A percentile compares a stretch with the other conserved stretches of the same genome.
Conservation (phyloP, 345 rosid species). For the Moricandia arvensis region DNA sequence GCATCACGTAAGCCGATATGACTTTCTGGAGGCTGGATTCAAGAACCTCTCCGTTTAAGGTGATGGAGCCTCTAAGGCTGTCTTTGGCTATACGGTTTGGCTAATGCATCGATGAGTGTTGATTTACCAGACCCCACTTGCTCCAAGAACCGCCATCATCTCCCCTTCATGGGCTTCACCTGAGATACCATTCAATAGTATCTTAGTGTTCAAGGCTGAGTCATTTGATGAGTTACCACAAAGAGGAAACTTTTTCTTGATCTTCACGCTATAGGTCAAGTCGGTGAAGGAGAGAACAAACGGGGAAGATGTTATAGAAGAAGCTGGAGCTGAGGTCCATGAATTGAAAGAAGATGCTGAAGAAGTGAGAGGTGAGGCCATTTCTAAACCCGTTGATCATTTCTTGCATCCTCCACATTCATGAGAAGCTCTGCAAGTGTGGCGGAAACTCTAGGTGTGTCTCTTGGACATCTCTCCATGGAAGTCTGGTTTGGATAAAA, state of each 20-base stretch:
- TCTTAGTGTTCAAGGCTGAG: conserved; percentile 36
- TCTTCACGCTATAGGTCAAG: conserved; percentile 70
- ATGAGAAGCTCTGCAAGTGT: conserved; percentile 64
- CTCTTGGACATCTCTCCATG: conserved; percentile 41
- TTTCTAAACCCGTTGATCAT: conserved; percentile 39
- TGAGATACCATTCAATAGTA: conserved; percentile 52
- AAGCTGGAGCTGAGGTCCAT: conserved; percentile 41
- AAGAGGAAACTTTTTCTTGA: conserved; percentile 37
- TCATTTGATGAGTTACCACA: conserved; percentile 29
- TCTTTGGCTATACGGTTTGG: conserved; percentile 71
- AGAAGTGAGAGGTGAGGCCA: conserved; percentile 45
- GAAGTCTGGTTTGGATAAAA: conserved; percentile 32
- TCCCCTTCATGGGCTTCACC: conserved; percentile 74
- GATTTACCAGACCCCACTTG: conserved; percentile 98
- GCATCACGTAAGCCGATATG: conserved; percentile 95
- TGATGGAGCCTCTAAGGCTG: conserved; percentile 71
- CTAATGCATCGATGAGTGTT: conserved; percentile 85
- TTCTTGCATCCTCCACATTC: conserved; percentile 58
- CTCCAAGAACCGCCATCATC: conserved; percentile 93
- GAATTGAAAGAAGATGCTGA: conserved; percentile 34
- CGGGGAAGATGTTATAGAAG: conserved; percentile 46
- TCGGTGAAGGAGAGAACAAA: conserved; percentile 72
- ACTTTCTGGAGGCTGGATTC: conserved; percentile 73
- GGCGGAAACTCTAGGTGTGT: conserved; percentile 40
- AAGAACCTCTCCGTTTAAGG: conserved; percentile 70